phyloP scores from a whole-genome alignment of 2,329 filamentous ascomycete genomes.

The Seiridium cupressi region DNA sequence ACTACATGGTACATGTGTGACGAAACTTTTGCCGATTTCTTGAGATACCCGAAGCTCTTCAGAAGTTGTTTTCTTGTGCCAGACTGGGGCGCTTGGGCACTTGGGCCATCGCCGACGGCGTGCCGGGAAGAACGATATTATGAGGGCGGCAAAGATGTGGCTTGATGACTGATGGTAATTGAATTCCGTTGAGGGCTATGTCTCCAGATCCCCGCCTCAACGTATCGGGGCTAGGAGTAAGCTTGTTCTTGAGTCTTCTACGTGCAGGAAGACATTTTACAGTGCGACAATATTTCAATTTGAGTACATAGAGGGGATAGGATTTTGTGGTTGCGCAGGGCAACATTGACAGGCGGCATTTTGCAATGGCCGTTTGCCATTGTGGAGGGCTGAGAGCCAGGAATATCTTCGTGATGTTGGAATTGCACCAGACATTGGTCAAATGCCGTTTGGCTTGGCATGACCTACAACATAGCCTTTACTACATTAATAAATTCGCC shows the following conservation, averaged over 20 bases:
- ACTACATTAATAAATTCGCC: constrained; percentile 2
- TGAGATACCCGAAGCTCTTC: constrained; percentile 8
- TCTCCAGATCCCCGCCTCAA: no score
- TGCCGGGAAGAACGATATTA: background rate
- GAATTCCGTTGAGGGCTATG: no score
- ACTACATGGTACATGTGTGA: background rate
- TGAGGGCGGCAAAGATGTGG: no score
- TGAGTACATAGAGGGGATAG: constrained; percentile 6
- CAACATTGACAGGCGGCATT: background rate
- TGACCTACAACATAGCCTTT: constrained; percentile 1
- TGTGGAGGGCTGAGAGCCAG: background rate
- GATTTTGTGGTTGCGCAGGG: constrained; percentile 2
- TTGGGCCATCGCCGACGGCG: background rate
- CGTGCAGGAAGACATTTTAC: background rate
- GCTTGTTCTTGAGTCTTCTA: background rate
- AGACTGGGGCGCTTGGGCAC: background rate
- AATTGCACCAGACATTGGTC: background rate
- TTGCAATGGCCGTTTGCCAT: background rate
- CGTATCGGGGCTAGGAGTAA: background rate
- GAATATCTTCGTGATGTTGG: constrained; percentile 1
- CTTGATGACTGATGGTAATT: no score
- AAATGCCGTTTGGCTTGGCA: background rate
- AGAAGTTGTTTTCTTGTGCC: background rate
- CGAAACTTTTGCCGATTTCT: background rate
- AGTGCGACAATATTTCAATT: background rate